phyloP scores from a whole-genome alignment of 352 stramenopile species.

The Pythium brassicae region DNA sequence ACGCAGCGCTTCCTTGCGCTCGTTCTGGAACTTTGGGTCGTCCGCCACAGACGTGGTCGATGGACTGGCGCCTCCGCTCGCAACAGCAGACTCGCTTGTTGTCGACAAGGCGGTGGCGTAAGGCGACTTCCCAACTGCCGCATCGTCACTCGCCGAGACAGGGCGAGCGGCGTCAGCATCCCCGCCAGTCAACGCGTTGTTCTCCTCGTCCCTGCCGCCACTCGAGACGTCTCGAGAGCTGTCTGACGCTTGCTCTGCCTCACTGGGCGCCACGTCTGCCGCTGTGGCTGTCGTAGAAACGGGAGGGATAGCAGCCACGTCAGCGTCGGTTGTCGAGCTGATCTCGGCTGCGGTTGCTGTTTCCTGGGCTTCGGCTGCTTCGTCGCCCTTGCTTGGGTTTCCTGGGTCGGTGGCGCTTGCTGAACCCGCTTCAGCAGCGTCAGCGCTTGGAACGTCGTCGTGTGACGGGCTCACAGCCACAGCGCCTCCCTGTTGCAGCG shows the following conservation, averaged over 20 bases:
- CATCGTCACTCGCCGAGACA: background rate
- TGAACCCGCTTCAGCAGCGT: background rate
- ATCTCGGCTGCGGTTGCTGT: no score
- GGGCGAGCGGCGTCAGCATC: background rate
- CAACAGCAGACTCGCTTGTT: background rate
- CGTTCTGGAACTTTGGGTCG: conserved; percentile 8
- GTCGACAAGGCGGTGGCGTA: background rate
- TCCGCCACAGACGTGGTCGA: background rate
- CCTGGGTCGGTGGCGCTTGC: background rate
- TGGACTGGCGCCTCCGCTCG: background rate
- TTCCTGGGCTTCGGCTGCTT: background rate
- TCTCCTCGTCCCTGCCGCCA: no score
- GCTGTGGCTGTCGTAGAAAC: no score
- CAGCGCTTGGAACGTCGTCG: background rate
- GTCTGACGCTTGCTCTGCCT: no score
- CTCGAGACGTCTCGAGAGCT: no score
- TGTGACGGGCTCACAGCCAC: background rate
- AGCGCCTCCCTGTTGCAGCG: background rate
- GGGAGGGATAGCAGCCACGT: no score
- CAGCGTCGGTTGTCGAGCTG: no score
- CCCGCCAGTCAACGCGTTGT: no score
- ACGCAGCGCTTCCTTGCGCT: conserved; percentile 33
- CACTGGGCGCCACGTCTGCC: no score
- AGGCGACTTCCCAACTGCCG: background rate
- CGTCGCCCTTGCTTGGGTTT: background rate